These are phyloP conservation scores for Zygoascus ofunaensis DNA, from an alignment of 805 yeast species.

Conservation along the genomic window DNA sequence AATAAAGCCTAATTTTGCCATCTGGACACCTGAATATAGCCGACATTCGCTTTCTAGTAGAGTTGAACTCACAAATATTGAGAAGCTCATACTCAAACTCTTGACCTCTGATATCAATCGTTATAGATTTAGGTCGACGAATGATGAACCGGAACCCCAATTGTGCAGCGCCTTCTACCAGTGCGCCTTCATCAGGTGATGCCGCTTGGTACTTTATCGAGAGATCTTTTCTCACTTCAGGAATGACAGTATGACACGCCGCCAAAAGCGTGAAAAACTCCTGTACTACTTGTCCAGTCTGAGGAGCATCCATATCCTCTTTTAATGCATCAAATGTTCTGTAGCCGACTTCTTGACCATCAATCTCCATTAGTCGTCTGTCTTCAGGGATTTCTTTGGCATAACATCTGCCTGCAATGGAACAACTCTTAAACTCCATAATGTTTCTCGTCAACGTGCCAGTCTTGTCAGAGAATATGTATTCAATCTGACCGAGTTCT, in stretches of 20 bases:
- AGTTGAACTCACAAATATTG: constrained; percentile 92
- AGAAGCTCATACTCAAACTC: constrained; percentile 62
- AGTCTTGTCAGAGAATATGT: constrained; percentile 93
- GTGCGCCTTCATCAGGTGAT: constrained; percentile 98
- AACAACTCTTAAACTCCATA: constrained; percentile 91
- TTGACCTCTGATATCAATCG: constrained; percentile 48
- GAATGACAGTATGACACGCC: constrained; percentile 95
- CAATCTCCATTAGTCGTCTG: constrained; percentile 56
- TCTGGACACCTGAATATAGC: constrained; percentile 92
- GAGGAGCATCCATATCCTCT: constrained; percentile 37
- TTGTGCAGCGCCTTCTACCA: constrained; percentile 91
- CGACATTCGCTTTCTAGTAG: constrained; percentile 96
- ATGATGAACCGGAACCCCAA: constrained; percentile 77
- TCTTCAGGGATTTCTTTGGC: constrained; percentile 89
- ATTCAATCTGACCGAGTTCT: constrained; percentile 94
- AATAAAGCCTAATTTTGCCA: constrained; percentile 76
- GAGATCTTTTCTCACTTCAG: constrained; percentile 50
- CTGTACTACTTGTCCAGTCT: constrained; percentile 40
- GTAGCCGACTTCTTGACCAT: constrained; percentile 75
- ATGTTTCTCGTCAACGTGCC: constrained; percentile 94
- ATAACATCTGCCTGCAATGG: constrained; percentile 88
- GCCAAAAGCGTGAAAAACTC: constrained; percentile 78
- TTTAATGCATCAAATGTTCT: constrained; percentile 58
- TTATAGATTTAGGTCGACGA: constrained; percentile 76
- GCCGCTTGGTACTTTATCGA: constrained; percentile 91